A percentile compares a stretch with the other conserved stretches of the same genome.
Conservation (phyloP, 495 filamentous ascomycete species). For the Pseudomonodictys pantanalensis region DNA sequence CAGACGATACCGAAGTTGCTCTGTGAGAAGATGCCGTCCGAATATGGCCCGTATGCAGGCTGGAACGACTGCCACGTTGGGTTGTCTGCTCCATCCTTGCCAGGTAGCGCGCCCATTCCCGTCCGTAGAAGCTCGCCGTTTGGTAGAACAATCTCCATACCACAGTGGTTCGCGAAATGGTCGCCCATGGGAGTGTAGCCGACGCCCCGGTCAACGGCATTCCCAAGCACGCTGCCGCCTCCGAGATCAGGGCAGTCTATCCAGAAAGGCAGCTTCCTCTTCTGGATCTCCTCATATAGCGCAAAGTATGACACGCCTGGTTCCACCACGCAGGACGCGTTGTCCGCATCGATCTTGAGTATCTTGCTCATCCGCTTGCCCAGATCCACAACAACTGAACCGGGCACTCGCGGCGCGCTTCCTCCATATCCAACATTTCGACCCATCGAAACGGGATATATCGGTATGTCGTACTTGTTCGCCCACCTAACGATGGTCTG, state of each 20-base stretch:
- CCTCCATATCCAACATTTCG: conserved; percentile 59
- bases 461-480: conserved; percentile 52
- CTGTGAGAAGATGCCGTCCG: conserved; percentile 59
- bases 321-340: conserved; percentile 54
- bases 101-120: conserved; percentile 58
- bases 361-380: conserved; percentile 56
- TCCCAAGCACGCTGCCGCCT: conserved; percentile 56
- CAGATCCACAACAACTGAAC: conserved; percentile 54
- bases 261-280: conserved; percentile 46
- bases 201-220: conserved; percentile 50
- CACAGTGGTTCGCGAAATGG: conserved; percentile 52
- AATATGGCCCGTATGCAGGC: conserved; percentile 55
- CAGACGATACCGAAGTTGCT: conserved; percentile 57
- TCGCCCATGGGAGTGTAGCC: conserved; percentile 57
- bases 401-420: conserved; percentile 53
- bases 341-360: conserved; percentile 52
- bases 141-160: conserved; percentile 54
- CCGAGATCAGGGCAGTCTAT: conserved; percentile 56
- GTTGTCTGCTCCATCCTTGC: conserved; percentile 34
- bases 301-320: conserved; percentile 57
- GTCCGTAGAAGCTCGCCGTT: conserved; percentile 55
- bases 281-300: conserved; percentile 53
- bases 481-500: conserved; percentile 46
- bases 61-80: conserved; percentile 52
- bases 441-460: conserved; percentile 56